These are phyloP conservation scores for Neoboletus magnificus DNA, from an alignment of 768 basidiomycete species.

Conservation along the genomic window DNA sequence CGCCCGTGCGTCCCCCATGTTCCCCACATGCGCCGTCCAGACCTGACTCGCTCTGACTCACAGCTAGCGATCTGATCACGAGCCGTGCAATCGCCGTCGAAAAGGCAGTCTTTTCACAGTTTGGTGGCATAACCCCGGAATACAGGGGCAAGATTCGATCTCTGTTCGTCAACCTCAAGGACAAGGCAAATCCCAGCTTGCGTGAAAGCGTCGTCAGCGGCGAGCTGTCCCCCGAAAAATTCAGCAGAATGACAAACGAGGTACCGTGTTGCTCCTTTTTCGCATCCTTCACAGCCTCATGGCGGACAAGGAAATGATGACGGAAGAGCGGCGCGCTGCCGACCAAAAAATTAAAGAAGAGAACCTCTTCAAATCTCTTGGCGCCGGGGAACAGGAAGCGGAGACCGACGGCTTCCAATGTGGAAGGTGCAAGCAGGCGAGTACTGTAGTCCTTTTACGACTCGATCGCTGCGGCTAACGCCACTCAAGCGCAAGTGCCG, in stretches of 20 bases:
- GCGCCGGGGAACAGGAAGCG: constrained; percentile 84
- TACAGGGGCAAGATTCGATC: constrained; percentile 85
- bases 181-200: constrained; percentile 86
- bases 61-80: constrained; percentile 69
- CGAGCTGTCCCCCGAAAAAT: constrained; percentile 61
- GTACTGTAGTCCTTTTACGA: constrained; percentile 15
- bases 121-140: constrained; percentile 40
- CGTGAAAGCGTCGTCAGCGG: constrained; percentile 85
- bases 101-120: constrained; percentile 50
- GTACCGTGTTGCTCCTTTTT: constrained; percentile 36
- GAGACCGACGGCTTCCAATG: constrained; percentile 99
- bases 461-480: background rate
- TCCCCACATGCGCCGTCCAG: background rate
- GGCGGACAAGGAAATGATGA: constrained; percentile 82
- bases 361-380: constrained; percentile 88
- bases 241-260: constrained; percentile 79
- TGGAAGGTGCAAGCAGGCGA: constrained; percentile 84
- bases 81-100: constrained; percentile 70
- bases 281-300: background rate
- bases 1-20: constrained; percentile 62
- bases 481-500: constrained; percentile 68
- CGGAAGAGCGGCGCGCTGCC: constrained; percentile 83
- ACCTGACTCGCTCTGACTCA: constrained; percentile 6
- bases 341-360: constrained; percentile 79
- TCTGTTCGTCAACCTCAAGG: constrained; percentile 91